Percentiles rank a stretch among this genome's conserved stretches.
These are phyloP conservation scores for Amylocarpus encephaloides DNA, from an alignment of 2,329 filamentous ascomycete species.

Conservation along the genomic window DNA sequence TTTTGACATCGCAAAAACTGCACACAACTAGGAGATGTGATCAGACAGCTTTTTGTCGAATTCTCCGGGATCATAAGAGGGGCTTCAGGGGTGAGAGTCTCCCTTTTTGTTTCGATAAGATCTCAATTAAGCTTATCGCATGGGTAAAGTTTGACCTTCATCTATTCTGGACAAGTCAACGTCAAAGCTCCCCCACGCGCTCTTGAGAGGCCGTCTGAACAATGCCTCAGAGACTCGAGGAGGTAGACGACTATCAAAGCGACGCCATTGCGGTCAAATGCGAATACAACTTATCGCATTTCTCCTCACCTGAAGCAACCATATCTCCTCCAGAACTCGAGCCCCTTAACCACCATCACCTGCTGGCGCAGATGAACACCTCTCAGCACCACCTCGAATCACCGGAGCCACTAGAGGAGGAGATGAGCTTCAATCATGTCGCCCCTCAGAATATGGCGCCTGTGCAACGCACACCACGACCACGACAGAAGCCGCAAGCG, in stretches of 20 bases:
- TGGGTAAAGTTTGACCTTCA: slow-evolving; percentile 7
- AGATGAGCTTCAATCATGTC: slow-evolving; percentile 6
- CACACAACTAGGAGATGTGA: neutral
- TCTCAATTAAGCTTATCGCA: slow-evolving; percentile 12
- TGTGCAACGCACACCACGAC: slow-evolving; percentile 7
- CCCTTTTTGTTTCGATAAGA: slow-evolving; percentile 8
- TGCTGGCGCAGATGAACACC: slow-evolving; percentile 22
- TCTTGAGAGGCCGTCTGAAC: slow-evolving; percentile 1
- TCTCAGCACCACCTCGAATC: slow-evolving; percentile 24
- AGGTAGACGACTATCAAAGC: slow-evolving; percentile 16
- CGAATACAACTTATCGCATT: slow-evolving; percentile 18
- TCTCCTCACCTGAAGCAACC: slow-evolving; percentile 20
- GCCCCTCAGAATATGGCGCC: slow-evolving; percentile 5
- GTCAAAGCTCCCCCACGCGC: slow-evolving; percentile 1
- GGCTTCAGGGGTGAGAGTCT: neutral
- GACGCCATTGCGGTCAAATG: slow-evolving; percentile 25
- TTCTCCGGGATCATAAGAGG: neutral
- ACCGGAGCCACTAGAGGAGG: slow-evolving; percentile 21
- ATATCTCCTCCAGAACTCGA: slow-evolving; percentile 12
- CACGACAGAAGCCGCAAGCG: slow-evolving; percentile 8
- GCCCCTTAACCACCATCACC: slow-evolving; percentile 13
- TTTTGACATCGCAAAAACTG: no score
- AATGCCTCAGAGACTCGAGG: slow-evolving; percentile 21
- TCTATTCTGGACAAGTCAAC: slow-evolving; percentile 6
- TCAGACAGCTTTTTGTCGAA: neutral